Base-by-base conservation (phyloP, 805 yeast species). In the Wickerhamiella hasegawae region DNA sequence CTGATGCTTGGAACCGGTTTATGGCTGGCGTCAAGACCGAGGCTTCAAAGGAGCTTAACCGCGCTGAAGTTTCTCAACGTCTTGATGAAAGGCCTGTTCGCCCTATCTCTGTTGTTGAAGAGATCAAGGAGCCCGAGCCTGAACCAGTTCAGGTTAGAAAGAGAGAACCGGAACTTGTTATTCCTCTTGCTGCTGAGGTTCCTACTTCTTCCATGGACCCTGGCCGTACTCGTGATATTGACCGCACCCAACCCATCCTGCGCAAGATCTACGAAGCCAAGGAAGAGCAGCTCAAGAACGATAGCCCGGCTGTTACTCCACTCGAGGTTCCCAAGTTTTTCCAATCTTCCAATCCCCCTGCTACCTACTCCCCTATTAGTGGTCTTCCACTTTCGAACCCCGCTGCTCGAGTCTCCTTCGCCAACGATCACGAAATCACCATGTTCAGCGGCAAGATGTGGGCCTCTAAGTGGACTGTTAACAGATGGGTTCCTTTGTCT, bases 401-500 rank as follows among this genome's bases (percentile, higher is more conserved):
- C 5, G 19, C 31, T 9, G 6, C 19, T n/a, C 31, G 23, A 5
- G 32, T 29, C 5, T 18, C 32, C 16, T 29, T 29, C 12, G 23
- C 22, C 11, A 23, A 29, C 19, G 23, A 19, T 16, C 6, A 6
- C 23, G 23, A n/a, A 16, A 12, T 29, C 5, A 12, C 33, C 12
- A 32, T 45, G 28, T 45, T 40, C 36, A 21, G 36, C 5, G 43
- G 43, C 3, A 32, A 35, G 20, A 28, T 48, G 33, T 48, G 52
- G 52, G 46, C 45, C 3, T 48, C 52, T 9, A 38, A 37, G 9
- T 48, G 52, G 52, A 33, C 33, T 2, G 32, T 26, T 14, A 33
- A 37, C 20, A 37, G 41, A 11, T 48, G 52, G 52, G 39, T 39
- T 8, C 52, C 52, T 11, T 37, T 48, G 12, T 45, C 48, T 5